phyloP scores from a whole-genome alignment of 805 yeast species.

The Lachancea fermentati region DNA sequence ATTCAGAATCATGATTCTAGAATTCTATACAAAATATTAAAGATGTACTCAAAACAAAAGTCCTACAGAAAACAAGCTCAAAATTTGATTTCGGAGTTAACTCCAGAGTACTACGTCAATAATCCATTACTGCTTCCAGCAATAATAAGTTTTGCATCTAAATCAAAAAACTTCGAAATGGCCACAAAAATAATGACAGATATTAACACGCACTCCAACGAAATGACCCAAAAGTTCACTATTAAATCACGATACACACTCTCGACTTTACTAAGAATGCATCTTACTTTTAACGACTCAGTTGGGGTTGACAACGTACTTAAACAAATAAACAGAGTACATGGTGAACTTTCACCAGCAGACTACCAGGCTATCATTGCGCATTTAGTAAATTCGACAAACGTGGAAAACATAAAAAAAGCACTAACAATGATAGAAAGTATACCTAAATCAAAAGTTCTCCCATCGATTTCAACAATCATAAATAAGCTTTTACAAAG shows the following conservation, averaged over 20 bases:
- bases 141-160: conserved; percentile 19
- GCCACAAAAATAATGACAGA: conserved; percentile 20
- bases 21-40: conserved; percentile 21
- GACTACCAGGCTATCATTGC: conserved; percentile 20
- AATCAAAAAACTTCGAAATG: conserved; percentile 9
- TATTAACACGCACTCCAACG: conserved; percentile 16
- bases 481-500: conserved; percentile 12
- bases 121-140: conserved; percentile 23
- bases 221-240: conserved; percentile 12
- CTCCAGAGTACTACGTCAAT: conserved; percentile 22
- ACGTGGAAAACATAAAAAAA: conserved; percentile 15
- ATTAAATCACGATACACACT: conserved; percentile 21
- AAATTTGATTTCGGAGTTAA: conserved; percentile 15
- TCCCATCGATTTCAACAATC: conserved; percentile 17
- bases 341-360: conserved; percentile 17
- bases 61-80: conserved; percentile 17
- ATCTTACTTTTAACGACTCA: conserved; percentile 25
- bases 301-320: conserved; percentile 24
- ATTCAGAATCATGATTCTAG: conserved; percentile 22
- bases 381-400: conserved; percentile 15
- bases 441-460: conserved; percentile 14
- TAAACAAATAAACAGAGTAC: conserved; percentile 18
- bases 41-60: conserved; percentile 17
- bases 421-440: conserved; percentile 19
- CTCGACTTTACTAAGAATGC: conserved; percentile 23